These are phyloP conservation scores for Bipolaris sorokiniana DNA, from an alignment of 2,329 filamentous ascomycete species.

Conservation along the genomic window DNA sequence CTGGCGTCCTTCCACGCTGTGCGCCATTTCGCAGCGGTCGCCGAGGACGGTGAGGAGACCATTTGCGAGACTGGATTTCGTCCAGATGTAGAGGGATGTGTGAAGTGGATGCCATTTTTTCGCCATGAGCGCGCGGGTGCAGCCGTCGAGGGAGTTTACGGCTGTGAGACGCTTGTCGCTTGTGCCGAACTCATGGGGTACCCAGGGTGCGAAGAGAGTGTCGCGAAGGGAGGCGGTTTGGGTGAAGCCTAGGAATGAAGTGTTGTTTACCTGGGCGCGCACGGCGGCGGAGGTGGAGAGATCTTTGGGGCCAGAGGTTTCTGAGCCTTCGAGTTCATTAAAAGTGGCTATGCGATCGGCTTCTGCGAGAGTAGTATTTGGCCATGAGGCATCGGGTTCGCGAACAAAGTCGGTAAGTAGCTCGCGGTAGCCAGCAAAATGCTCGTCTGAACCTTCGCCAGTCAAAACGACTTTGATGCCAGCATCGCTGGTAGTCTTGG, in stretches of 20 bases:
- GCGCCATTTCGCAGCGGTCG: conserved; percentile 56
- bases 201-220: conserved; percentile 20
- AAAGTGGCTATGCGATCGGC: conserved; percentile 18
- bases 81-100: conserved; percentile 35
- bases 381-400: conserved; percentile 52
- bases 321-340: conserved; percentile 14
- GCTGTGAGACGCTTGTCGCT: conserved; percentile 21
- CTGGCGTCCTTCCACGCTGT: conserved; percentile 50
- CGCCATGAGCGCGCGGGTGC: conserved; percentile 30
- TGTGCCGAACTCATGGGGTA: conserved; percentile 16
- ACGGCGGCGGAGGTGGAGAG: conserved; percentile 19
- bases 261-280: conserved; percentile 24
- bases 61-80: conserved; percentile 29
- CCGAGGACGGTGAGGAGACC: conserved; percentile 53
- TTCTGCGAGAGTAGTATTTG: conserved; percentile 16
- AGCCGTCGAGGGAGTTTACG: conserved; percentile 33
- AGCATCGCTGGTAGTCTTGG: conserved; percentile 52
- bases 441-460: conserved; percentile 61
- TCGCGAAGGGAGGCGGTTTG: conserved; percentile 15
- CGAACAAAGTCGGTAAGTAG: conserved; percentile 57
- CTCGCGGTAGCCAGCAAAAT: conserved; percentile 60
- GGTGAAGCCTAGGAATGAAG: conserved; percentile 22
- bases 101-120: conserved; percentile 35
- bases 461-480: conserved; percentile 63
- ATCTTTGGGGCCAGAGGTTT: conserved; percentile 19